Evolutionary conservation across 106 monocot species (phyloP).

Genomic region (Ottelia alismoides): DNA sequence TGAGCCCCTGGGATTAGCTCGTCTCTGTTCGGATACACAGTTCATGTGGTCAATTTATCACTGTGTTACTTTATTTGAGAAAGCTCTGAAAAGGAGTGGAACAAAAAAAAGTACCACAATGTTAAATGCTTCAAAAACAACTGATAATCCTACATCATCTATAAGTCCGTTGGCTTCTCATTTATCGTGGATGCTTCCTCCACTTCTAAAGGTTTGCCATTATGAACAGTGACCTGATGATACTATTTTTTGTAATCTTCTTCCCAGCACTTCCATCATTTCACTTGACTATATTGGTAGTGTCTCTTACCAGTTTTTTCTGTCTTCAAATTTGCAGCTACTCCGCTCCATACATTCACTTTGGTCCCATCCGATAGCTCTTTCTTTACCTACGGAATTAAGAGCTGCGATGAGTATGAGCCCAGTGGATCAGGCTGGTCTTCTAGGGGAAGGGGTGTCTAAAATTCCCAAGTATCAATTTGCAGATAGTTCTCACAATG

Average conservation of each 20-base stretch:
- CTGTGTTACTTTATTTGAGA: constrained; percentile 86
- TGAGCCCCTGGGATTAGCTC: constrained; percentile 51
- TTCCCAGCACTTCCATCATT: neutral
- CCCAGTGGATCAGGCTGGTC: constrained; percentile 57
- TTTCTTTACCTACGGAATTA: constrained; percentile 49
- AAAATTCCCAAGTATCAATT: constrained; percentile 42
- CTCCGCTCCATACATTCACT: constrained; percentile 69
- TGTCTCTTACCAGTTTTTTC: neutral
- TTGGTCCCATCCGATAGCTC: constrained; percentile 63
- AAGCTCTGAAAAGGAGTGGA: constrained; percentile 94
- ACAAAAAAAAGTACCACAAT: constrained; percentile 33
- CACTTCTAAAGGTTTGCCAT: constrained; percentile 72
- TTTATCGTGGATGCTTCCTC: constrained; percentile 93
- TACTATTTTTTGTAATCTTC: no score
- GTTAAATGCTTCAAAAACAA: constrained; percentile 17
- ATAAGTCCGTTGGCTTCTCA: constrained; percentile 81
- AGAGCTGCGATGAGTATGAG: constrained; percentile 75
- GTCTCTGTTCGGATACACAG: constrained; percentile 48
- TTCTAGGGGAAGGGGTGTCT: constrained; percentile 69
- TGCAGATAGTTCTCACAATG: constrained; percentile 49
- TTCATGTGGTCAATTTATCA: constrained; percentile 96
- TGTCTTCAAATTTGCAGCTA: constrained; percentile 40
- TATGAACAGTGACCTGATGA: no score
- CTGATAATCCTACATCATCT: constrained; percentile 16
- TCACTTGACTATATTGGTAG: no score